A percentile compares a stretch with the other conserved stretches of the same genome.
Conservation (phyloP, 2,329 filamentous ascomycete species). For the Achaetomium macrosporum region DNA sequence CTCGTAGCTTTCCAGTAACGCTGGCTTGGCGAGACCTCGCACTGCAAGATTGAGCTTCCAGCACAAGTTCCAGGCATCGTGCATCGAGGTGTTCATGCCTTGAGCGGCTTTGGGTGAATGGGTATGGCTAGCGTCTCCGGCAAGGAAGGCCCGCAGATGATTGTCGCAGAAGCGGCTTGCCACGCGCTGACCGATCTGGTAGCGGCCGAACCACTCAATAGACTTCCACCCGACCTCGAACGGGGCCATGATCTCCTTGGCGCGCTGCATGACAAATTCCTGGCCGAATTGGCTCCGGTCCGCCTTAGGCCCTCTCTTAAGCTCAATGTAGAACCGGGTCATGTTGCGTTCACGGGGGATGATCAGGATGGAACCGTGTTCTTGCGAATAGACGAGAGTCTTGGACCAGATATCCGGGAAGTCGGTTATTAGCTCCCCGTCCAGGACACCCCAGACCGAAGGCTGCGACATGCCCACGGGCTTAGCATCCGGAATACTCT, state of each 20-base stretch:
- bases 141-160: conserved; percentile 58
- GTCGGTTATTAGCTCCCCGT: conserved; percentile 64
- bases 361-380: conserved; percentile 64
- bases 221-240: conserved; percentile 53
- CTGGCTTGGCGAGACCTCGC: conserved; percentile 48
- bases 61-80: conserved; percentile 56
- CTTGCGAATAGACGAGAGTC: conserved; percentile 61
- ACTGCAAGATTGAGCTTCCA: conserved; percentile 49
- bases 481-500: conserved; percentile 52
- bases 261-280: conserved; percentile 65
- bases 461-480: conserved; percentile 50
- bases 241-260: conserved; percentile 54
- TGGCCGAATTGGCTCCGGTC: conserved; percentile 44
- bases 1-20: conserved; percentile 56
- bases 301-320: conserved; percentile 41
- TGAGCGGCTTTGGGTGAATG: conserved; percentile 68
- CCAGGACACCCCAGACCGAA: conserved; percentile 63
- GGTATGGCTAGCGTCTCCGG: conserved; percentile 65
- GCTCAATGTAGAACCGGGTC: conserved; percentile 58
- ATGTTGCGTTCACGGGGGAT: conserved; percentile 68
- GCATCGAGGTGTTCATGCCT: conserved; percentile 58
- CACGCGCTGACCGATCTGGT: conserved; percentile 65
- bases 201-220: conserved; percentile 66
- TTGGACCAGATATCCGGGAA: conserved; percentile 74
- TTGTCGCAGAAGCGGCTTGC: conserved; percentile 63